Evolutionary conservation across 129 eudicot genomes (phyloP).

Genomic region (Flaveria ramosissima): DNA sequence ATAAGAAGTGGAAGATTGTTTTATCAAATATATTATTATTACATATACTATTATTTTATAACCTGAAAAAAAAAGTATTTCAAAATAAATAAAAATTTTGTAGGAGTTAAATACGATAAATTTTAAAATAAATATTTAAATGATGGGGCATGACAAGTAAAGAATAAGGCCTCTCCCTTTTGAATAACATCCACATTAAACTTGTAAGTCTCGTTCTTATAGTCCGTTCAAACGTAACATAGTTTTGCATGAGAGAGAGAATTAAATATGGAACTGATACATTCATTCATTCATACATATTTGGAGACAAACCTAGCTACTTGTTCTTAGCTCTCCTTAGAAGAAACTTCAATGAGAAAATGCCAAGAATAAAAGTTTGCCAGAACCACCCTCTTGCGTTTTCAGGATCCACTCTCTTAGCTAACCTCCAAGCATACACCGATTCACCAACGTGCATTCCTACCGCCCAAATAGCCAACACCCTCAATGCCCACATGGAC

Average conservation of each 20-base stretch:
- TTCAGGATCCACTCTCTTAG: slow-evolving; percentile 75
- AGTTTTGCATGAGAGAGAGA: background rate
- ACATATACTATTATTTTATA: too few species aligned
- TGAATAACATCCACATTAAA: background rate
- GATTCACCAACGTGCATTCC: slow-evolving; percentile 73
- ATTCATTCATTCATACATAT: background rate
- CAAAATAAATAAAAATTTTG: too few species aligned
- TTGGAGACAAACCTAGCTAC: background rate
- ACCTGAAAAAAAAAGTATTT: too few species aligned
- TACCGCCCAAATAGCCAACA: slow-evolving; percentile 42
- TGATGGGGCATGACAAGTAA: too few species aligned
- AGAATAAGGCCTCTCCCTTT: background rate
- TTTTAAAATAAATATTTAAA: too few species aligned
- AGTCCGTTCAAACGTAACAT: background rate
- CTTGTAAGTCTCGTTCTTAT: background rate
- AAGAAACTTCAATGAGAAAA: slow-evolving; percentile 69
- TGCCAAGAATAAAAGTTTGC: slow-evolving; percentile 80
- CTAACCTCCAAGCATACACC: slow-evolving; percentile 80
- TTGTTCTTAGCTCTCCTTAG: slow-evolving; percentile 59
- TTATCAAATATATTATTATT: too few species aligned
- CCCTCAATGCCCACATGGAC: slow-evolving; percentile 48
- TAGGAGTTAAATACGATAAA: too few species aligned
- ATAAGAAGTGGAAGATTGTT: too few species aligned
- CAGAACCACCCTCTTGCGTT: slow-evolving; percentile 86
- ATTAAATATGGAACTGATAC: background rate